These are phyloP conservation scores for Angomonas deanei DNA, from an alignment of 208 protist genomes.

Conservation along the genomic window DNA sequence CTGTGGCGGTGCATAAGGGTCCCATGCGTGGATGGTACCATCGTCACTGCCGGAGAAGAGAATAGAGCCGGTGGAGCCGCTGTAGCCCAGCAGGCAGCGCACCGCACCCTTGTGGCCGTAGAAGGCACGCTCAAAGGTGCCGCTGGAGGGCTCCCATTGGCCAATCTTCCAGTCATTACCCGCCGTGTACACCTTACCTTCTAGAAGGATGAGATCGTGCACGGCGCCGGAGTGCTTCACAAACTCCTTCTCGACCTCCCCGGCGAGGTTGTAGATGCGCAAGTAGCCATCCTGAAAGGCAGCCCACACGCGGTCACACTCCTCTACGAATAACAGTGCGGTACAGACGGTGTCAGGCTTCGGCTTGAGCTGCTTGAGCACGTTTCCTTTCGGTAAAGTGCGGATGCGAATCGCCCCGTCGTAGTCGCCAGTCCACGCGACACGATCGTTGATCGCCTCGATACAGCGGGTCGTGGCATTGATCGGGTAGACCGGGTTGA, in stretches of 20 bases:
- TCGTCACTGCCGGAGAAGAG: slow-evolving; percentile 84
- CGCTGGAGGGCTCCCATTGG: slow-evolving; percentile 42
- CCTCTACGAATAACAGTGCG: slow-evolving; percentile 46
- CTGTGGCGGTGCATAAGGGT: slow-evolving; percentile 40
- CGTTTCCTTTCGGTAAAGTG: slow-evolving; percentile 51
- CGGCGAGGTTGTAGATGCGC: slow-evolving; percentile 56
- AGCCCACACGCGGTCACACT: slow-evolving; percentile 50
- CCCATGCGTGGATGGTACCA: slow-evolving; percentile 68
- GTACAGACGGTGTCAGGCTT: slow-evolving; percentile 53
- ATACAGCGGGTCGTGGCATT: slow-evolving; percentile 38
- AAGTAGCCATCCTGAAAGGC: slow-evolving; percentile 77
- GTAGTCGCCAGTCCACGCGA: slow-evolving; percentile 68
- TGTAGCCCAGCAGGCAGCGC: slow-evolving; percentile 43
- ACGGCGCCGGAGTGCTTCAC: slow-evolving; percentile 21
- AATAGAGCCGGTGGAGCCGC: slow-evolving; percentile 48
- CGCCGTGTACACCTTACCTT: slow-evolving; percentile 68
- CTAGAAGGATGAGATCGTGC: slow-evolving; percentile 27
- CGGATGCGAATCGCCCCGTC: slow-evolving; percentile 67
- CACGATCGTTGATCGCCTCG: slow-evolving; percentile 54
- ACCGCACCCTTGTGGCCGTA: slow-evolving; percentile 65
- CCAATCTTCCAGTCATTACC: slow-evolving; percentile 73
- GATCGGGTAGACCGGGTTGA: slow-evolving; percentile 53
- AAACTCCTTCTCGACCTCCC: slow-evolving; percentile 32
- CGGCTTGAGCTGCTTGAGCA: slow-evolving; percentile 36
- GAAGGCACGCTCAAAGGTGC: slow-evolving; percentile 35